Evolutionary conservation across 2,329 filamentous ascomycete species (phyloP), one percentile per base, ranked within the genome.

Genomic region (Neonectria ditissima): DNA sequence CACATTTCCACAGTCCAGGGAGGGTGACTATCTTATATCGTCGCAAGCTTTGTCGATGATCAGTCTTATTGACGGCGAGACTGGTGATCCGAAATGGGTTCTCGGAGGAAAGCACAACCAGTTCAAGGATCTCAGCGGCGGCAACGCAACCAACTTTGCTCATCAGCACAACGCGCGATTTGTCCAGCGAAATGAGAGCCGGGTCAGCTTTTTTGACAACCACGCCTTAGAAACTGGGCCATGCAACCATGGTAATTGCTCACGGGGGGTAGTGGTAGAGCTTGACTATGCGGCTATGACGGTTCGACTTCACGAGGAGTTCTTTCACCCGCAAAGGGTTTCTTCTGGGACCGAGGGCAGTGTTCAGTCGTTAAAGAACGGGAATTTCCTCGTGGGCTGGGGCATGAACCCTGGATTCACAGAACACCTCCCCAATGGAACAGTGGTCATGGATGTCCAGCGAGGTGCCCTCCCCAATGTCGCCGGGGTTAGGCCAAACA

Each of bases 321-420:
- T 84, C 75, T 79, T 80, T 30, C 82, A 84, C 1, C 84, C 85
- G 0, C 83, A 86, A 54, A 74, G 77, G 5, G 76, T 88, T 13
- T 76, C 83, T 0, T 82, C 84, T 13, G 84, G 81, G 43, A 86
- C 85, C 1, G 80, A 82, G 67, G 80, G 81, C 7, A 80, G 77
- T 53, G 82, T 85, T 32, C 86, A 90, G 65, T 71, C 84, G 13
- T 79, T 89, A 0, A 81, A 83, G 0, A 83, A 83, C 54, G 84
- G 83, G 32, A 84, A 87, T 62, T 81, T 82, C 13, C 76, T 89
- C 43, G 81, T 89, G 55, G 86, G 86, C 62, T 90, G 87, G 86
- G 87, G 87, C 2, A 80, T 80, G 1, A 81, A 81, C 34, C 83
- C 83, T 0, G 82, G 80, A 5, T 68, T 85, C 39, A 85, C 82